These are phyloP conservation scores for Moesziomyces sp. DNA, from an alignment of 1,284 basidiomycete genomes.

Conservation along the genomic window DNA sequence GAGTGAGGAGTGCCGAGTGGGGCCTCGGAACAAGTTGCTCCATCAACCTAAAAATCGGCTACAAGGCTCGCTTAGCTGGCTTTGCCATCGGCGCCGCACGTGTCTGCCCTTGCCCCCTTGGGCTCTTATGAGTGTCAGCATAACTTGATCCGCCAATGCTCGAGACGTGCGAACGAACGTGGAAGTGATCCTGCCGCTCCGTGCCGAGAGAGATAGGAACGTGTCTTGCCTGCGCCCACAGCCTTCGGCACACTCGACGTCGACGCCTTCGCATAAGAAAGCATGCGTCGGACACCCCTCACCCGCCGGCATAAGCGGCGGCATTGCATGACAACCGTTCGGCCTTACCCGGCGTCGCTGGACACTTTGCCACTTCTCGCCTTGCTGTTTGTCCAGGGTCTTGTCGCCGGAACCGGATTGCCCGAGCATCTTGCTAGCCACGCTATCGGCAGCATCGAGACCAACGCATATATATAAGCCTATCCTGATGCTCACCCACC, in stretches of 20 bases:
- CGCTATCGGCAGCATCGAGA: not conserved
- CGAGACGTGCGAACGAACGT: not conserved
- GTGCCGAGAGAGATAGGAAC: too few relatives aligned
- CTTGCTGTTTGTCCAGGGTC: not conserved
- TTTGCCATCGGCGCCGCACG: not conserved
- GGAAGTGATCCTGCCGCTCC: too few relatives aligned
- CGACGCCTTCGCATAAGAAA: too few relatives aligned
- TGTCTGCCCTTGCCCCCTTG: not conserved
- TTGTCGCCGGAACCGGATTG: not conserved
- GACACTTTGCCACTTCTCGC: not conserved
- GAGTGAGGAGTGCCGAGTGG: too few relatives aligned
- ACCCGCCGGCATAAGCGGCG: slow-evolving; percentile 2
- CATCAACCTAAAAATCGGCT: slow-evolving; percentile 27
- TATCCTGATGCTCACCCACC: not conserved
- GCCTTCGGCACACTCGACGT: too few relatives aligned
- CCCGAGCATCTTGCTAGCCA: too few relatives aligned
- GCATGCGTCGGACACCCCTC: slow-evolving; percentile 1
- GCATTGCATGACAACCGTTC: not conserved
- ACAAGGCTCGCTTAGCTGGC: slow-evolving; percentile 5
- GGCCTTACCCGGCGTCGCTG: not conserved
- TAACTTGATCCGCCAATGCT: too few relatives aligned
- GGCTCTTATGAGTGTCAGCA: too few relatives aligned
- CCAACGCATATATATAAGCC: not conserved
- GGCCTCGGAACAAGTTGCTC: slow-evolving; percentile 10
- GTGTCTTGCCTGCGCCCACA: too few relatives aligned